Base-by-base conservation (phyloP, 495 filamentous ascomycete species). In the Tetracladium setigerum region DNA sequence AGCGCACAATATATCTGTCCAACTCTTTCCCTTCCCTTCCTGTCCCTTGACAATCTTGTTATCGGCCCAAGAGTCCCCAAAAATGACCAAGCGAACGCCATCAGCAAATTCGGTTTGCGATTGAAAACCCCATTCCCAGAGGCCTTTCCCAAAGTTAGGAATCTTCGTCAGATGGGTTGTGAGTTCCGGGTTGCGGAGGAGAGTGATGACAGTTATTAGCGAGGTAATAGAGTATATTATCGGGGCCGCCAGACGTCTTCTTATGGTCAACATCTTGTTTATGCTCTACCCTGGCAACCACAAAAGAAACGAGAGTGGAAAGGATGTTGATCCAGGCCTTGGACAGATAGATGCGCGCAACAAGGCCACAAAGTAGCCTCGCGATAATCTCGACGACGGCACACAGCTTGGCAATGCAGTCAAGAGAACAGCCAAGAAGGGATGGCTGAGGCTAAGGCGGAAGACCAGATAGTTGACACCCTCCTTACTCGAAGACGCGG, bases 1-100 rank as follows among this genome's bases (percentile, higher is more conserved):
- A 7, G 55, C 52, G 37, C 57, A 62, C n/a, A 62, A 37, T 14
- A 50, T 38, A 9, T 57, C 46, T 3, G 52, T 19, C 61, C 61
- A 63, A 24, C 46, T 57, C 39, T 46, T 48, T 30, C 53, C 52
- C 38, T 38, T 47, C 2, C 30, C 41, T 4, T 34, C 30, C 12
- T 44, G 48, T 1, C 16, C 31, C 8, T 16, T 17, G 2, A 2
- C 8, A 27, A 30, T 11, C 1, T 10, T 16, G 22, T 46, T 50
- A 47, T 52, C 54, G 27, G 52, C 50, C 57, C 57, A 60, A 16
- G 44, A 46, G 30, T 60, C 57, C 11, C 57, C 57, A 47, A 60
- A 60, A 4, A 56, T 43, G 1, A 60, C 50, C 19, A 60, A 16
- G 14, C 45, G 33, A 13, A 48, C 8, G 4, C 44, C 51, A 41